Evolutionary conservation across 495 filamentous ascomycete species (phyloP), one percentile per base, ranked within the genome.

Genomic region (Trichocladium antarcticum): DNA sequence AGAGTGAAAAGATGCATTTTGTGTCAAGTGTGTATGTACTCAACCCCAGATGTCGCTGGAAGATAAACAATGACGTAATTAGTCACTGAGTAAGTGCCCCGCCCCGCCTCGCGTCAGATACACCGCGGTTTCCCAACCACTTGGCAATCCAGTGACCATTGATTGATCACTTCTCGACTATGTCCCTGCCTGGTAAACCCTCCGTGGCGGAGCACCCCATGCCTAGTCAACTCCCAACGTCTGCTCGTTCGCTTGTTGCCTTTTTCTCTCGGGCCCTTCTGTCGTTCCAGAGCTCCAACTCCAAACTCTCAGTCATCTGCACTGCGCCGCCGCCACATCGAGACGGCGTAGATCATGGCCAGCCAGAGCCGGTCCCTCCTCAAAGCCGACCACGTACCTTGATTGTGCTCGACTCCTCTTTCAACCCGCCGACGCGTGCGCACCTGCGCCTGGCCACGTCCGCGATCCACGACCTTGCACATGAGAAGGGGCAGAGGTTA

Each of bases 391-490:
- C 68, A 0, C 51, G 47, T 0, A 52, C 54, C 3, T 74, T 97
- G 55, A 83, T 89, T 63, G 79, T 97, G 53, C 80, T 97, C 56
- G 90, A 97, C 65, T 93, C 89, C 2, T 90, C 85, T 47, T 97
- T 95, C 77, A 97, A 97, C 60, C 90, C 90, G 14, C 90, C 90
- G 9, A 90, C 88, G 2, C 70, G 75, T 32, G 90, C 90, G 10
- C 90, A 96, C 63, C 73, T 84, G 43, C 72, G 71, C 42, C 87
- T 97, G 61, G 85, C 80, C 3, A 68, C 71, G 19, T 81, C 82
- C 9, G 85, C 86, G 10, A 64, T 92, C 3, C 62, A 63, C 17
- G 59, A 68, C n/a, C 63, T 74, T 32, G 56, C 57, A 19, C 55
- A 45, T 1, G 22, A 42, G 12, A 24, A 40, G 3, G 35, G 20